These are phyloP conservation scores for Vaccinium macrocarpon DNA, from an alignment of 148 eudicot species.

Conservation along the genomic window DNA sequence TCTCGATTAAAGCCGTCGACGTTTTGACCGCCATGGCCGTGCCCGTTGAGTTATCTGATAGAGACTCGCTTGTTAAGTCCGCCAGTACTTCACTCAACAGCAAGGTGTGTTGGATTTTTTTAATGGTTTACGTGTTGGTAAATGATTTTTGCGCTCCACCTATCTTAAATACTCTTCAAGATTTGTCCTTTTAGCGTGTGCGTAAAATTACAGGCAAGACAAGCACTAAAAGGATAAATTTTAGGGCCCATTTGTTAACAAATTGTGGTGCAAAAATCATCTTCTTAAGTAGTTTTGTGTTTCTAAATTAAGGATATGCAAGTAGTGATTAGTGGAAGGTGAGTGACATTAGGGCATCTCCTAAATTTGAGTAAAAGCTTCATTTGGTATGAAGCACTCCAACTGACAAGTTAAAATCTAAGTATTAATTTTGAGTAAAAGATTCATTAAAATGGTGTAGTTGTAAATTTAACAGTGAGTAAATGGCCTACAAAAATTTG, in stretches of 20 bases:
- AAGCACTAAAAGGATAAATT: too few species aligned
- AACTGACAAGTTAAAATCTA: background rate
- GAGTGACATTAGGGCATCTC: too few species aligned
- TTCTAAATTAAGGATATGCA: too few species aligned
- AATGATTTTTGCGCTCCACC: too few species aligned
- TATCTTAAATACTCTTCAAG: too few species aligned
- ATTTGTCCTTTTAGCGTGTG: too few species aligned
- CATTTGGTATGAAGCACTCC: background rate
- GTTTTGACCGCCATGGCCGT: slow-evolving; percentile 85
- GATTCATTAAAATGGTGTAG: background rate
- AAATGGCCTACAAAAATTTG: background rate
- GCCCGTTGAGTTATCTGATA: slow-evolving; percentile 77
- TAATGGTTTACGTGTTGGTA: background rate
- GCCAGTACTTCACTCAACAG: slow-evolving; percentile 85
- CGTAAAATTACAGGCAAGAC: too few species aligned
- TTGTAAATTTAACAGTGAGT: background rate
- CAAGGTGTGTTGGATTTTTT: slow-evolving; percentile 25
- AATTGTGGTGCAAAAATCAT: too few species aligned
- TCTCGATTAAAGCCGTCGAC: slow-evolving; percentile 54
- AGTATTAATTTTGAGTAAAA: background rate
- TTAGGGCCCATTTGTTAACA: too few species aligned
- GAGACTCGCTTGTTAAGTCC: slow-evolving; percentile 68
- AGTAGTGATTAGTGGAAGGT: too few species aligned
- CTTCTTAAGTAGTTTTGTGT: too few species aligned
- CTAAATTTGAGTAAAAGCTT: background rate